Evolutionary conservation across 2,329 filamentous ascomycete genomes (phyloP).

Genomic region (Dryadomyces sulphureus): DNA sequence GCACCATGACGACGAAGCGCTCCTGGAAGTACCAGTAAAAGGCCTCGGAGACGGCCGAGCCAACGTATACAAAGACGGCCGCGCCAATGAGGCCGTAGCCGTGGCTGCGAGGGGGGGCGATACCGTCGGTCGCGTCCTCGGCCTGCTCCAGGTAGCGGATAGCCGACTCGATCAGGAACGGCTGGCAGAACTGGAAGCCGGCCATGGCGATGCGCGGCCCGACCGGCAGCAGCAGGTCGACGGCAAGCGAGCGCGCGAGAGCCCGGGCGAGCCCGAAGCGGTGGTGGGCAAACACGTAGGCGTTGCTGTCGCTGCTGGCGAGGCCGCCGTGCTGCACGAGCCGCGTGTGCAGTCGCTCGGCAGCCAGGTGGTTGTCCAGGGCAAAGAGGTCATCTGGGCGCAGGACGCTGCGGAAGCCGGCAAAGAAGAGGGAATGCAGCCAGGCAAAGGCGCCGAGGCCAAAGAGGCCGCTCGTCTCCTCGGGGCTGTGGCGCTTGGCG

Average conservation of each 20-base stretch:
- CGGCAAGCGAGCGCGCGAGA: constrained; percentile 10
- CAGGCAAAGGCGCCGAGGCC: constrained; percentile 20
- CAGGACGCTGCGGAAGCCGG: constrained; percentile 21
- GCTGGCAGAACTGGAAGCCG: constrained; percentile 19
- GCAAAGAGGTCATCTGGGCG: constrained; percentile 19
- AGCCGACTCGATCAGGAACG: constrained; percentile 17
- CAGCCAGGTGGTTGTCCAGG: constrained; percentile 13
- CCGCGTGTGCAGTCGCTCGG: constrained; percentile 7
- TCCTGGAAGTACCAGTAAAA: constrained; percentile 25
- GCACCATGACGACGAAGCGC: constrained; percentile 16
- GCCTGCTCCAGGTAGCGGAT: constrained; percentile 16
- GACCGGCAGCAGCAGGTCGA: constrained; percentile 14
- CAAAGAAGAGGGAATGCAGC: constrained; percentile 19
- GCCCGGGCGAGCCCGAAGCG: constrained; percentile 7
- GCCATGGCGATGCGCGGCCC: constrained; percentile 14
- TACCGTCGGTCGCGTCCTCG: neutral
- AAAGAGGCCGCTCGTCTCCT: constrained; percentile 21
- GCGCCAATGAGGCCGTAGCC: constrained; percentile 29
- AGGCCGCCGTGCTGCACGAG: constrained; percentile 7
- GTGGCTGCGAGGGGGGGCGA: constrained; percentile 10
- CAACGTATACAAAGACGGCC: constrained; percentile 22
- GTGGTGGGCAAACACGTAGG: neutral
- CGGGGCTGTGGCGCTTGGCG: constrained; percentile 15
- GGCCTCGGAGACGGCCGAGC: constrained; percentile 23
- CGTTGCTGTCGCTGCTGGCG: neutral